Percentiles rank a stretch among this genome's conserved stretches.
Conservation (phyloP, 192 early-diverging fungal genomes). For the Geranomyces variabilis region DNA sequence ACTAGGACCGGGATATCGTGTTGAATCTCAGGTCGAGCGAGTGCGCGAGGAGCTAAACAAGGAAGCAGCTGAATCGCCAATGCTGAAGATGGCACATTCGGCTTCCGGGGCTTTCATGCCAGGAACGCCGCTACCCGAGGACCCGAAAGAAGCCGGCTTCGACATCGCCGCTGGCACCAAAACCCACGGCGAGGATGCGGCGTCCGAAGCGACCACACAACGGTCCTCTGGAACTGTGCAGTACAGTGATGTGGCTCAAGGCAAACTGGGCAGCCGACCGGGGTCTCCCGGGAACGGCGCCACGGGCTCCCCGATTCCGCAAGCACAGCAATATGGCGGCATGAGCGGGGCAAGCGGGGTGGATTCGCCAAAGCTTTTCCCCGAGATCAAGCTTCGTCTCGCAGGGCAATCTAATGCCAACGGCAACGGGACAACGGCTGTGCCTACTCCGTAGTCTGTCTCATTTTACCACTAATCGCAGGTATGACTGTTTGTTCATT, state of each 20-base stretch:
- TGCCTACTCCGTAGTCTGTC: too few relatives aligned
- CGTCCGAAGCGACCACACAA: not conserved
- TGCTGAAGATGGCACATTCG: too few relatives aligned
- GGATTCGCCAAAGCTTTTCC: not conserved
- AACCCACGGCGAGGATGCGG: not conserved
- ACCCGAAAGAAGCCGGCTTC: constrained; percentile 1
- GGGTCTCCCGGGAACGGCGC: constrained; percentile 17
- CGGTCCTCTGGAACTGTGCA: not conserved
- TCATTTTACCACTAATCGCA: too few relatives aligned
- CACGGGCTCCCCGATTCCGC: not conserved
- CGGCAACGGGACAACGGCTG: not conserved
- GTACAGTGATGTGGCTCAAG: constrained; percentile 4
- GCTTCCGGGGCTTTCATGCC: constrained; percentile 8
- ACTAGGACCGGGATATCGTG: not conserved
- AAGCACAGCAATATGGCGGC: constrained; percentile 10
- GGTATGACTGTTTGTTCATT: too few relatives aligned
- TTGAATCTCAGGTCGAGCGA: too few relatives aligned
- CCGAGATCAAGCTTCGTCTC: constrained; percentile 23
- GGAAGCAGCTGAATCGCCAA: too few relatives aligned
- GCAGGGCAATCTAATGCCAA: constrained; percentile 1
- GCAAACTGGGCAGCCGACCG: not conserved
- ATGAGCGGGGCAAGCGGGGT: constrained; percentile 21
- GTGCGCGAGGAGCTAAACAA: too few relatives aligned
- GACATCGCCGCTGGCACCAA: not conserved
- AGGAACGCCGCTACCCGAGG: constrained; percentile 11